Conservation (phyloP, 106 monocot genomes). For the Dioscorea dumetorum region DNA sequence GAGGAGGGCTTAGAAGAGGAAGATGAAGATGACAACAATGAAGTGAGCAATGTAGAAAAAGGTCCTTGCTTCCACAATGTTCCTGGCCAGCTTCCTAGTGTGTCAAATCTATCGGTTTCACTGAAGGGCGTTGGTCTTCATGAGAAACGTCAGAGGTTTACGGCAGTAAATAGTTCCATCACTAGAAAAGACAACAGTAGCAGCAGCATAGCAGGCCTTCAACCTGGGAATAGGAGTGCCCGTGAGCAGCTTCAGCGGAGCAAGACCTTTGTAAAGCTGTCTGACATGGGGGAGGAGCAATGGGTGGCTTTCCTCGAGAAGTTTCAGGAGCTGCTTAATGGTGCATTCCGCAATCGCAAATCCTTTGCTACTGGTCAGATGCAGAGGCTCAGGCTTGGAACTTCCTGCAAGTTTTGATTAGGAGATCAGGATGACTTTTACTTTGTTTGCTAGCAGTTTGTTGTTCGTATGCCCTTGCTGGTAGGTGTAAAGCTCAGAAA, state of each 20-base stretch:
- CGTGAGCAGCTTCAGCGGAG: slow-evolving; percentile 54
- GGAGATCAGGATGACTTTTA: slow-evolving; percentile 8
- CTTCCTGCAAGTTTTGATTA: slow-evolving; percentile 71
- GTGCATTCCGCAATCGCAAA: slow-evolving; percentile 30
- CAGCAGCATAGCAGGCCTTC: neutral
- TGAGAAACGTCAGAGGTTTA: slow-evolving; percentile 20
- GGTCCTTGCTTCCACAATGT: neutral
- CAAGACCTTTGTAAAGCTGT: slow-evolving; percentile 60
- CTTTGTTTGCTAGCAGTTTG: slow-evolving; percentile 7
- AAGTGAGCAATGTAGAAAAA: neutral
- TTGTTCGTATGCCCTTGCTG: slow-evolving; percentile 1
- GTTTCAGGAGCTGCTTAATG: slow-evolving; percentile 54
- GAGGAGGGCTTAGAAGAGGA: slow-evolving; percentile 65
- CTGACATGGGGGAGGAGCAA: slow-evolving; percentile 73
- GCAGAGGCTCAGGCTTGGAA: slow-evolving; percentile 50
- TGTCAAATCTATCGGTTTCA: slow-evolving; percentile 45
- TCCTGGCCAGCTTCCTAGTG: slow-evolving; percentile 10
- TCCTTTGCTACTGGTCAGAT: slow-evolving; percentile 21
- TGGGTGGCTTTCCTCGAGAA: slow-evolving; percentile 70
- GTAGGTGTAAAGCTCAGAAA: slow-evolving; percentile 18
- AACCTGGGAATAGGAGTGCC: slow-evolving; percentile 42
- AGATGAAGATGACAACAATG: slow-evolving; percentile 25
- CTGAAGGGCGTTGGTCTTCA: slow-evolving; percentile 35
- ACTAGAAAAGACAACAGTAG: slow-evolving; percentile 7
- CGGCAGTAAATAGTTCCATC: neutral